phyloP scores from a whole-genome alignment of 768 basidiomycete species.

The Phanerodontia chrysosporium region DNA sequence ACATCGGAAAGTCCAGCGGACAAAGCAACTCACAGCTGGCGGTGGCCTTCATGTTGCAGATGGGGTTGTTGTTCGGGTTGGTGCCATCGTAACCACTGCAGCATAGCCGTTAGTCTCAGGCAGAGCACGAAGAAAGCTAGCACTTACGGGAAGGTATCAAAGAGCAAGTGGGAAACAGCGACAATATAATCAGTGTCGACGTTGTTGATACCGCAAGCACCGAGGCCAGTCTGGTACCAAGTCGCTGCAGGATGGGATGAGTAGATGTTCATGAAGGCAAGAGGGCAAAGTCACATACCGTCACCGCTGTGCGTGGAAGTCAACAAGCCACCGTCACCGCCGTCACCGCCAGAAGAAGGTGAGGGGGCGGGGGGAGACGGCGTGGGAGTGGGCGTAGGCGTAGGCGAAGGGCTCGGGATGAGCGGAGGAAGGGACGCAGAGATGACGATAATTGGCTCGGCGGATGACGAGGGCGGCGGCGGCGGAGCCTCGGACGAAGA shows the following conservation, averaged over 20 bases:
- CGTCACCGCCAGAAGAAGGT: too few species aligned
- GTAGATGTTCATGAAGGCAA: conserved; percentile 16
- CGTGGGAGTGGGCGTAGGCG: conserved; percentile 17
- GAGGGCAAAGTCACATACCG: conserved; percentile 15
- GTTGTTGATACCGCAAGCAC: conserved; percentile 61
- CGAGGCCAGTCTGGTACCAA: conserved; percentile 56
- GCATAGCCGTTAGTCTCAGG: not conserved
- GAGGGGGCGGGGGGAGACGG: conserved; percentile 12
- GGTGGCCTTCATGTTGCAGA: conserved; percentile 50
- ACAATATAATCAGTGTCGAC: conserved; percentile 47
- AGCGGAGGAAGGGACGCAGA: not conserved
- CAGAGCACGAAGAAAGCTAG: not conserved
- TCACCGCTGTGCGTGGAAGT: conserved; percentile 19
- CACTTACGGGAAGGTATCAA: conserved; percentile 57
- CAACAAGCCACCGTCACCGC: conserved; percentile 6
- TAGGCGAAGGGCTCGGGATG: not conserved
- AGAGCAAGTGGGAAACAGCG: conserved; percentile 53
- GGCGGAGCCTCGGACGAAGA: conserved; percentile 2
- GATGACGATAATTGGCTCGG: not conserved
- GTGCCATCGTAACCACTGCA: conserved; percentile 48
- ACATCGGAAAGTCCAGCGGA: not conserved
- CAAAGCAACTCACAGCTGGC: conserved; percentile 43
- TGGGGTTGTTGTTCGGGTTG: conserved; percentile 74
- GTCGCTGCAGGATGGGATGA: conserved; percentile 33
- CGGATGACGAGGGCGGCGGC: not conserved